These are phyloP conservation scores for Sanghuangporus weigelae DNA, from an alignment of 1,284 basidiomycete genomes.

Conservation along the genomic window DNA sequence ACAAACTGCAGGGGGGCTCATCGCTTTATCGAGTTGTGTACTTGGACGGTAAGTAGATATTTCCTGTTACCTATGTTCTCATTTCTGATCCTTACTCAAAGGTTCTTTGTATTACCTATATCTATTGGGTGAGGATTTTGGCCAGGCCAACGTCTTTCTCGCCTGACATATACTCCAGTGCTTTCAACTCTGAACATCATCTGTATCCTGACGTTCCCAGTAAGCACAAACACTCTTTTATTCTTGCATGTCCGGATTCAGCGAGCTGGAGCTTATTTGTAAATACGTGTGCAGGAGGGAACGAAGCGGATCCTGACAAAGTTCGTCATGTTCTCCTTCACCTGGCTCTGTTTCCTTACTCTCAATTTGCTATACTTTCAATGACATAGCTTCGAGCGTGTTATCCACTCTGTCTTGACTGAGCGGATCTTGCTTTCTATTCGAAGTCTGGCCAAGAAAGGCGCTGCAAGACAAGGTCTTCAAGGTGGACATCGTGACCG, in stretches of 20 bases:
- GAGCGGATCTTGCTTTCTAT: not conserved
- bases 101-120: slow-evolving; percentile 1
- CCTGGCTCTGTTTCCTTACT: not conserved
- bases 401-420: not conserved
- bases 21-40: not conserved
- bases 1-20: not conserved
- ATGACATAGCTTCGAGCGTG: not conserved
- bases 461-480: not conserved
- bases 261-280: not conserved
- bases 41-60: not conserved
- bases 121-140: not conserved
- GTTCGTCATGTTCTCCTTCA: not conserved
- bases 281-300: not conserved
- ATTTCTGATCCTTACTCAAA: not conserved
- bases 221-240: not conserved
- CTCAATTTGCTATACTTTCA: not conserved
- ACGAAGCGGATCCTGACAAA: not conserved
- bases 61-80: not conserved
- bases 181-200: not conserved
- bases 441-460: not conserved
- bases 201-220: not conserved
- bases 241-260: not conserved
- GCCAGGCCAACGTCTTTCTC: not conserved
- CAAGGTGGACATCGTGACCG: too few relatives aligned
- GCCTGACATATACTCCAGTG: not conserved